Conservation (phyloP, 2,329 filamentous ascomycete species). For the Phialocephala sp. region DNA sequence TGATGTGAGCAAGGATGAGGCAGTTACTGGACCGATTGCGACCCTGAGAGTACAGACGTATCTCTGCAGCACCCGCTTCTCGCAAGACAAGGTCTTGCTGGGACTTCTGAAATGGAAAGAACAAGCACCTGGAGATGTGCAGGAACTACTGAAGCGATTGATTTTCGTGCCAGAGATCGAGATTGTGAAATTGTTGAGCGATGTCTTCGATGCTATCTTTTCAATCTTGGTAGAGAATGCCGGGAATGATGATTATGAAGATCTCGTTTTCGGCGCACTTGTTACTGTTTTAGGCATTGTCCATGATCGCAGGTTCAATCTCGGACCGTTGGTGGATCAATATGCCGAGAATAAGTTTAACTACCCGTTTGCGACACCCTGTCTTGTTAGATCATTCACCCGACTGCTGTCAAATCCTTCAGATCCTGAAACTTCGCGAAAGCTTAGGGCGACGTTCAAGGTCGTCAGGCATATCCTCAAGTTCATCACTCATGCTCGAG, state of each 20-base stretch:
- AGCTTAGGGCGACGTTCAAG: slow-evolving; percentile 90
- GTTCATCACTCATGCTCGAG: slow-evolving; percentile 89
- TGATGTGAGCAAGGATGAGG: slow-evolving; percentile 72
- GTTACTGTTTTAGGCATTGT: slow-evolving; percentile 92
- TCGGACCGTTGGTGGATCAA: slow-evolving; percentile 87
- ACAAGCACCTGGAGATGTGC: slow-evolving; percentile 71
- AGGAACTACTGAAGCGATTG: slow-evolving; percentile 78
- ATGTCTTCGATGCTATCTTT: slow-evolving; percentile 91
- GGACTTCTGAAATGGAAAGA: slow-evolving; percentile 88
- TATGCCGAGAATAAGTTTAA: slow-evolving; percentile 90
- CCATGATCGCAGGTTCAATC: slow-evolving; percentile 90
- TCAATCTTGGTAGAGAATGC: slow-evolving; percentile 88
- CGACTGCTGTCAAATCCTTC: slow-evolving; percentile 82
- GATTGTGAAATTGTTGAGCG: slow-evolving; percentile 89
- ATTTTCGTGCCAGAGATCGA: slow-evolving; percentile 97
- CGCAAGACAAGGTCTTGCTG: slow-evolving; percentile 86
- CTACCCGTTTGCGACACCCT: slow-evolving; percentile 90
- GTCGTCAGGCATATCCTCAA: slow-evolving; percentile 92
- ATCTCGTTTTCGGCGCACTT: slow-evolving; percentile 87
- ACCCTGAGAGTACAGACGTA: slow-evolving; percentile 82
- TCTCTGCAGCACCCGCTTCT: slow-evolving; percentile 93
- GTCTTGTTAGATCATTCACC: slow-evolving; percentile 84
- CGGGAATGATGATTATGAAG: slow-evolving; percentile 91
- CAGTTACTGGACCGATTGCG: slow-evolving; percentile 78
- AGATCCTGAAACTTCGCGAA: slow-evolving; percentile 82